A percentile compares a stretch with the other conserved stretches of the same genome.
Evolutionary conservation across 805 yeast genomes (phyloP).

Genomic region (Teunomyces atbi): DNA sequence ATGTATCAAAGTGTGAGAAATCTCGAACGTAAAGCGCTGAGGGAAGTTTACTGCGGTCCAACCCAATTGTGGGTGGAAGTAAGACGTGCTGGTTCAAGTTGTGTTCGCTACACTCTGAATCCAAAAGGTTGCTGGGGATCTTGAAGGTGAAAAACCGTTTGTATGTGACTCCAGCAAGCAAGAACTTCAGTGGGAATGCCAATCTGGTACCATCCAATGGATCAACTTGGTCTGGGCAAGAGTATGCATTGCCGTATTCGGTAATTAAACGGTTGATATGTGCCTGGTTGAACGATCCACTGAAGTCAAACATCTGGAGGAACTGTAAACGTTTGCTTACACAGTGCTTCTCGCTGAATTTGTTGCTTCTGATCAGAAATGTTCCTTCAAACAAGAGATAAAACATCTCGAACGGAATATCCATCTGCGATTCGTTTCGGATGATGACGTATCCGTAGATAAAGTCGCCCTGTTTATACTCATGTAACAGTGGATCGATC

Average conservation of each 20-base stretch:
- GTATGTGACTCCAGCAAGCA: conserved; percentile 23
- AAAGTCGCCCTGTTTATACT: conserved; percentile 66
- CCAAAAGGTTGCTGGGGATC: conserved; percentile 36
- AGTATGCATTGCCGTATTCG: conserved; percentile 15
- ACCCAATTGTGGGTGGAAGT: conserved; percentile 37
- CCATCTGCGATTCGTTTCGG: conserved; percentile 37
- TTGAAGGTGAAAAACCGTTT: conserved; percentile 43
- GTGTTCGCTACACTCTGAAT: conserved; percentile 36
- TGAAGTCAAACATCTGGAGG: conserved; percentile 49
- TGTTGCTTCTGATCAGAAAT: conserved; percentile 23
- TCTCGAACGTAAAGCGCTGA: conserved; percentile 21
- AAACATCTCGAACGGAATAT: conserved; percentile 62
- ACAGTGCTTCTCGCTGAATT: conserved; percentile 8
- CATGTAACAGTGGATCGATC: conserved; percentile 36
- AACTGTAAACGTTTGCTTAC: conserved; percentile 23
- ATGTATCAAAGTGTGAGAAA: conserved; percentile 25
- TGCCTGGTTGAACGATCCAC: conserved; percentile 49
- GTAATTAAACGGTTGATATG: conserved; percentile 30
- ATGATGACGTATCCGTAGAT: conserved; percentile 55
- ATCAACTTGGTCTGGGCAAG: conserved; percentile 20
- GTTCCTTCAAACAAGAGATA: conserved; percentile 56
- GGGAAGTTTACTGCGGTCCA: not conserved
- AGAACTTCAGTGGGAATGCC: conserved; percentile 15
- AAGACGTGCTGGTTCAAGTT: conserved; percentile 28
- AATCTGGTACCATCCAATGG: conserved; percentile 25